These are phyloP conservation scores for Coniochaeta sp. DNA, from an alignment of 2,329 filamentous ascomycete genomes.

Conservation along the genomic window DNA sequence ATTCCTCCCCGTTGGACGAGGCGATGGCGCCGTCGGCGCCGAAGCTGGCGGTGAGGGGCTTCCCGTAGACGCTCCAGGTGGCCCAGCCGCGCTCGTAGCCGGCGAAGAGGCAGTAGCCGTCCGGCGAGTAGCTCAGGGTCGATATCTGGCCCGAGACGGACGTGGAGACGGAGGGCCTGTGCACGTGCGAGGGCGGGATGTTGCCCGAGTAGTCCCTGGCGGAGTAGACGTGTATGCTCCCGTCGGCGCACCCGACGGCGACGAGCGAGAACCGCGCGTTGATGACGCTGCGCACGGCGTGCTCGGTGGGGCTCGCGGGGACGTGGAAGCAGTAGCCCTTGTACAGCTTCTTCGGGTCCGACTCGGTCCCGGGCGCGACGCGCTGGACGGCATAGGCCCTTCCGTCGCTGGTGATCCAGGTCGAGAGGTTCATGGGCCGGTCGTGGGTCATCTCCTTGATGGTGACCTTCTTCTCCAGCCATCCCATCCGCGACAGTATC, in stretches of 20 bases:
- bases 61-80: conserved; percentile 96
- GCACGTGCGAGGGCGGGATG: conserved; percentile 76
- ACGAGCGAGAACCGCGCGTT: conserved; percentile 94
- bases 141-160: conserved; percentile 63
- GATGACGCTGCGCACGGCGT: conserved; percentile 69
- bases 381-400: conserved; percentile 87
- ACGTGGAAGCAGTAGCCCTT: conserved; percentile 85
- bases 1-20: conserved; percentile 65
- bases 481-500: conserved; percentile 77
- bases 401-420: conserved; percentile 87
- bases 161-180: conserved; percentile 61
- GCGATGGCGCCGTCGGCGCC: conserved; percentile 57
- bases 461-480: conserved; percentile 69
- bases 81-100: conserved; percentile 92
- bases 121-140: conserved; percentile 79
- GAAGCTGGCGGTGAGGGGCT: conserved; percentile 80
- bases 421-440: conserved; percentile 89
- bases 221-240: conserved; percentile 80
- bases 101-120: conserved; percentile 92
- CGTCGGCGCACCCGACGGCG: conserved; percentile 74
- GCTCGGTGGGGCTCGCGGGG: conserved; percentile 50
- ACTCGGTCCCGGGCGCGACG: conserved; percentile 26
- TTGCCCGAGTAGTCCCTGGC: conserved; percentile 91
- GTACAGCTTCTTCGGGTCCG: conserved; percentile 62
- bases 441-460: conserved; percentile 87